Percentiles rank a stretch among this genome's conserved stretches.
Evolutionary conservation across 805 yeast species (phyloP).

Genomic region (Huiozyma sinensis): DNA sequence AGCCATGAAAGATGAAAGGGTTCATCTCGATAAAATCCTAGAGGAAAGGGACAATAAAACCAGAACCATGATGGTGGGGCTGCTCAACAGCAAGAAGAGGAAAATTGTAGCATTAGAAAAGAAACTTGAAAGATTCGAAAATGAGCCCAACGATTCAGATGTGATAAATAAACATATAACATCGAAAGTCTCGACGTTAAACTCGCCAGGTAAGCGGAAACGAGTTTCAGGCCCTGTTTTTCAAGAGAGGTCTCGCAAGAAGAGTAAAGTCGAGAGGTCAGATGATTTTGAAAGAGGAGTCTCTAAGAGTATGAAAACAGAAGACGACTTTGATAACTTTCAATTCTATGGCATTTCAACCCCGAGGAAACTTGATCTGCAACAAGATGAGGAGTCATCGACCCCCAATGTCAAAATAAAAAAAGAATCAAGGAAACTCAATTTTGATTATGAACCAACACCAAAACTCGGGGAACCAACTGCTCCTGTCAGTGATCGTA

Average conservation of each 20-base stretch:
- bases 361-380: no score
- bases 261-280: not conserved
- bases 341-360: slow-evolving; percentile 15
- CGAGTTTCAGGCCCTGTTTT: not conserved
- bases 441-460: no score
- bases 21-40: slow-evolving; percentile 8
- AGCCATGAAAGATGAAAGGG: slow-evolving; percentile 6
- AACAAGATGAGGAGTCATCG: no score
- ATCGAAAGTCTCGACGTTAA: slow-evolving; percentile 11
- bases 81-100: slow-evolving; percentile 21
- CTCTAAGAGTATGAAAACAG: slow-evolving; percentile 2
- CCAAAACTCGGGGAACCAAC: no score
- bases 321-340: slow-evolving; percentile 12
- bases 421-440: no score
- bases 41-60: slow-evolving; percentile 17
- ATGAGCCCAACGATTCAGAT: slow-evolving; percentile 8
- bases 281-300: not conserved
- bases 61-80: slow-evolving; percentile 11
- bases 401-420: no score
- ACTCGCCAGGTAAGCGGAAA: slow-evolving; percentile 19
- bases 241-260: not conserved
- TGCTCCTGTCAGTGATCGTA: no score
- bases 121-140: slow-evolving; percentile 4
- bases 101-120: slow-evolving; percentile 12
- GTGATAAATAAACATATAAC: slow-evolving; percentile 13